Evolutionary conservation across 2,329 filamentous ascomycete species (phyloP).

Genomic region (Fusarium xylarioides): DNA sequence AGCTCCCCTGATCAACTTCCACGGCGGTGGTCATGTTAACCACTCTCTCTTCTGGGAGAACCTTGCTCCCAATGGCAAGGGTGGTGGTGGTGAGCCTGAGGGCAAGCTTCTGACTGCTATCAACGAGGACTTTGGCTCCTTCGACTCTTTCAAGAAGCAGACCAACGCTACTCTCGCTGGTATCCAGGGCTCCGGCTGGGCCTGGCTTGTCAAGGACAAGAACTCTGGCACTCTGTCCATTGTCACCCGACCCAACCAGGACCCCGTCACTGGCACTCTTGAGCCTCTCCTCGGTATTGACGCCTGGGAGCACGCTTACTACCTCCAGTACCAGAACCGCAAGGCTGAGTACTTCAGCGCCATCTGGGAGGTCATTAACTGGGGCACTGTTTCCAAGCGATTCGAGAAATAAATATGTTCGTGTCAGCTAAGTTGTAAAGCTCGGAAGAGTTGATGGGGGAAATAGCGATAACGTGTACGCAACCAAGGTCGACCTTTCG

Average conservation of each 20-base stretch:
- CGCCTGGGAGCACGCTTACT: conserved; percentile 97
- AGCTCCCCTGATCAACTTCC: conserved; percentile 74
- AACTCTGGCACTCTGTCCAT: conserved; percentile 68
- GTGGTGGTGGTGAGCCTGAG: conserved; percentile 67
- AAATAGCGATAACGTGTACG: conserved; percentile 23
- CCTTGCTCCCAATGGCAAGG: conserved; percentile 72
- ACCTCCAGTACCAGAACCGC: conserved; percentile 95
- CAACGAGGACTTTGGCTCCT: conserved; percentile 72
- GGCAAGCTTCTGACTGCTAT: conserved; percentile 72
- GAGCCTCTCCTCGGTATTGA: conserved; percentile 87
- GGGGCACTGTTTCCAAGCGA: conserved; percentile 86
- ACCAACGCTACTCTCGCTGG: conserved; percentile 75
- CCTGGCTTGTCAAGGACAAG: conserved; percentile 83
- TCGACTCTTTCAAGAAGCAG: conserved; percentile 70
- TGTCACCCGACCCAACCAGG: conserved; percentile 84
- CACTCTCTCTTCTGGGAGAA: conserved; percentile 89
- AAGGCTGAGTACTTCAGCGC: conserved; percentile 96
- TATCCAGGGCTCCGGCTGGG: conserved; percentile 90
- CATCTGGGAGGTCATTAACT: conserved; percentile 96
- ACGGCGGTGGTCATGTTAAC: conserved; percentile 87
- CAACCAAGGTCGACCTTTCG: background rate
- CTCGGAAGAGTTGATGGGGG: background rate
- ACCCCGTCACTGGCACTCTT: conserved; percentile 85
- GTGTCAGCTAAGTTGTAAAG: background rate
- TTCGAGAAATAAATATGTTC: conserved; percentile 59